A percentile compares a stretch with the other conserved stretches of the same genome.
Evolutionary conservation across 495 filamentous ascomycete genomes (phyloP).

Genomic region (Aspergillus kassunensis): DNA sequence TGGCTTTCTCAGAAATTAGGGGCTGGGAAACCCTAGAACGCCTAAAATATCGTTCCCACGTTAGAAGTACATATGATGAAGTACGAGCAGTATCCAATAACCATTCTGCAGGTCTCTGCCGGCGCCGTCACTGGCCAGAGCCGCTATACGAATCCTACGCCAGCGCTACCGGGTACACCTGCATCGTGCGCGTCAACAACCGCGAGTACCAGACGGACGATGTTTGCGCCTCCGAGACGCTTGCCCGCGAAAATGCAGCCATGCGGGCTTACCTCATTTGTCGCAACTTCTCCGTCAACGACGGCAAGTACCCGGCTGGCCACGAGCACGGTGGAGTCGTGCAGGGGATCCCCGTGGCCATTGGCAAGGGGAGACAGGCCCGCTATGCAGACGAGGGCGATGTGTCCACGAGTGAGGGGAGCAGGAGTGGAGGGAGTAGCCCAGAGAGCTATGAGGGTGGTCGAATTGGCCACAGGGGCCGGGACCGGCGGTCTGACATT

Average conservation of each 20-base stretch:
- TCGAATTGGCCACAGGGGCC: constrained; percentile 13
- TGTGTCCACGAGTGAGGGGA: constrained; percentile 44
- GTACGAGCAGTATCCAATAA: constrained; percentile 19
- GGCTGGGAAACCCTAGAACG: too few species aligned
- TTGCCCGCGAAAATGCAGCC: constrained; percentile 91
- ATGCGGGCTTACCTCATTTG: constrained; percentile 98
- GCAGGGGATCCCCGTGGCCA: constrained; percentile 79
- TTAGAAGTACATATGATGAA: too few species aligned
- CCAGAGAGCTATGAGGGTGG: constrained; percentile 42
- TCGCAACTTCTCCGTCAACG: constrained; percentile 97
- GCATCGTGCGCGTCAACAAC: constrained; percentile 92
- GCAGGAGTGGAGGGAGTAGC: constrained; percentile 54
- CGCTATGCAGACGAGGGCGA: constrained; percentile 43
- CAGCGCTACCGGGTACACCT: constrained; percentile 66
- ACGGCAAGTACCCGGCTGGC: constrained; percentile 79
- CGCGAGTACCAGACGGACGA: constrained; percentile 92
- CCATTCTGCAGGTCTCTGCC: constrained; percentile 74
- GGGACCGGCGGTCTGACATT: constrained; percentile 13
- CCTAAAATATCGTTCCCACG: constrained; percentile 3
- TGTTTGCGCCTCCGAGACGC: constrained; percentile 70
- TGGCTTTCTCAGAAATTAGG: too few species aligned
- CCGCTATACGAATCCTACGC: constrained; percentile 82
- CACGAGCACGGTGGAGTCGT: constrained; percentile 70
- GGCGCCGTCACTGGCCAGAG: constrained; percentile 91
- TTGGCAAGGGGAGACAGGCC: constrained; percentile 54